Evolutionary conservation across 768 basidiomycete genomes (phyloP).

Genomic region (Tricholoma saponaceum): DNA sequence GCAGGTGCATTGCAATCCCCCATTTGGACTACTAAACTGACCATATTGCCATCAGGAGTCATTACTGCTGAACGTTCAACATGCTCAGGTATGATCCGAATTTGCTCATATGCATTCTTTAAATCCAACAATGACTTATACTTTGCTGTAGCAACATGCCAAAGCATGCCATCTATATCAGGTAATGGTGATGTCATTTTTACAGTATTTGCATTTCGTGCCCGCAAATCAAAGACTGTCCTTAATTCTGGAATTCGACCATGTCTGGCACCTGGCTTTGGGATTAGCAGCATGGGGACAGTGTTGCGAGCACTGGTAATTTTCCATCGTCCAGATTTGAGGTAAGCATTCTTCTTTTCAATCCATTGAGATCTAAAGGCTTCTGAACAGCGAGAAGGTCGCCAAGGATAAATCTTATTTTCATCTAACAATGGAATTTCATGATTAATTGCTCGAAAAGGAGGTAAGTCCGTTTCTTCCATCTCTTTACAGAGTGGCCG

Average conservation of each 20-base stretch:
- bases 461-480: too few relatives aligned
- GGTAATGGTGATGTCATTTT: too few relatives aligned
- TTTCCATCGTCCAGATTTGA: slow-evolving; percentile 8
- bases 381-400: slow-evolving; percentile 12
- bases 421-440: slow-evolving; percentile 6
- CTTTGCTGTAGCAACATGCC: slow-evolving; percentile 14
- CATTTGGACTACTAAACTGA: background rate
- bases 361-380: slow-evolving; percentile 4
- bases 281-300: background rate
- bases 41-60: slow-evolving; percentile 6
- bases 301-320: slow-evolving; percentile 1
- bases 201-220: too few relatives aligned
- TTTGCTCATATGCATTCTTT: slow-evolving; percentile 36
- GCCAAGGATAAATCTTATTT: too few relatives aligned
- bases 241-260: slow-evolving; percentile 23
- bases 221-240: slow-evolving; percentile 30
- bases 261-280: slow-evolving; percentile 20
- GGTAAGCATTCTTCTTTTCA: slow-evolving; percentile 8
- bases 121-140: slow-evolving; percentile 28
- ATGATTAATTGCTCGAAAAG: slow-evolving; percentile 22
- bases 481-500: too few relatives aligned
- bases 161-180: too few relatives aligned
- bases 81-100: slow-evolving; percentile 4
- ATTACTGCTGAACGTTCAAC: background rate
- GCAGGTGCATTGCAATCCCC: slow-evolving; percentile 3